Evolutionary conservation across 2,329 filamentous ascomycete species (phyloP).

Genomic region (Lasiodiplodia sp.): DNA sequence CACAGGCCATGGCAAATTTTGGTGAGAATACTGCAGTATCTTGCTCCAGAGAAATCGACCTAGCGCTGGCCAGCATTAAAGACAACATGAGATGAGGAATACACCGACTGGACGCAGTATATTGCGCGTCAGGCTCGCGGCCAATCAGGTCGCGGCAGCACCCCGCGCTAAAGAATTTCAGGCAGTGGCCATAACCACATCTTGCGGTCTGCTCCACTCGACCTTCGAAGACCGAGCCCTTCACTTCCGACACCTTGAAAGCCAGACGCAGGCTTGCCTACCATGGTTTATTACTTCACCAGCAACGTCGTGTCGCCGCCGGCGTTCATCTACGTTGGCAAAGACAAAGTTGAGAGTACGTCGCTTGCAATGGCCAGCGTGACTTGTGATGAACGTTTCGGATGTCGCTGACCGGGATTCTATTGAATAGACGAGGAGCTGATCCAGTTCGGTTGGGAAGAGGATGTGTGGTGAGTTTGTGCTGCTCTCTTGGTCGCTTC

Average conservation of each 20-base stretch:
- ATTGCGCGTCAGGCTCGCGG: background rate
- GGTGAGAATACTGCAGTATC: background rate
- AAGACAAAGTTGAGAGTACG: constrained; percentile 98
- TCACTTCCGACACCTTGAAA: background rate
- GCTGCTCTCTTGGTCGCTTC: constrained; percentile 27
- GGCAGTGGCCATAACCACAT: constrained; percentile 21
- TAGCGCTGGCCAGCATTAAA: background rate
- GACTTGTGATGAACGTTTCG: background rate
- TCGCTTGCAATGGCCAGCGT: constrained; percentile 16
- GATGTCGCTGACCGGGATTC: background rate
- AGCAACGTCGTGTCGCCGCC: constrained; percentile 83
- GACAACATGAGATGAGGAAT: background rate
- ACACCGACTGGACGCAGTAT: background rate
- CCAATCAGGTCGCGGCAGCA: constrained; percentile 20
- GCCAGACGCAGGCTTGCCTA: background rate
- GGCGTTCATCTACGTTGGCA: constrained; percentile 93
- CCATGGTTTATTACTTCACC: constrained; percentile 95
- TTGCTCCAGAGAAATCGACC: background rate
- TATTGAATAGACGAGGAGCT: constrained; percentile 82
- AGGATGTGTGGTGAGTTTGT: constrained; percentile 83
- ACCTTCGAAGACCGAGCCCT: background rate
- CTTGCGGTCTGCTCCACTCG: constrained; percentile 15
- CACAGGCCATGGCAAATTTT: background rate
- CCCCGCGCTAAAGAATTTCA: constrained; percentile 24
- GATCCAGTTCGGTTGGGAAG: constrained; percentile 92